Conservation (phyloP, 208 protist genomes). For the Acanthamoeba royreba region DNA sequence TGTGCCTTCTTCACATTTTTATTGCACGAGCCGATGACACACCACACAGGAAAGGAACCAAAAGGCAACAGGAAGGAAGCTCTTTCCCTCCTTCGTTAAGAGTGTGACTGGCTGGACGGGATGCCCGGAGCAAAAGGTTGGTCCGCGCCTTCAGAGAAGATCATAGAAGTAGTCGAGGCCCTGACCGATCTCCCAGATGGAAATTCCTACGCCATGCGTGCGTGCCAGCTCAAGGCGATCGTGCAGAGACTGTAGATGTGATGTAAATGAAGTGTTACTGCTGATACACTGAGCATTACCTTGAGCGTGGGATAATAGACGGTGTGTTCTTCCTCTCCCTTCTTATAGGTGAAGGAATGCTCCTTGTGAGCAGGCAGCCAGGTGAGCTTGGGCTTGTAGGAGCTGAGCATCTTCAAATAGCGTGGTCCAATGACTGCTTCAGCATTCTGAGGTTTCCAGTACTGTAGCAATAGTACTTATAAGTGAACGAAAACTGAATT, state of each 20-base stretch:
- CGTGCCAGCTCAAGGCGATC: neutral
- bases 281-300: neutral
- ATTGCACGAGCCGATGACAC: too few species aligned
- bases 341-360: neutral
- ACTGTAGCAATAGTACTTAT: constrained; percentile 10
- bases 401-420: constrained; percentile 7
- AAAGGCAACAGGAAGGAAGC: constrained; percentile 21
- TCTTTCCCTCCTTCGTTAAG: neutral
- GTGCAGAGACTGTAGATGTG: neutral
- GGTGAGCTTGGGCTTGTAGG: neutral
- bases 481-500: neutral
- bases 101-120: neutral
- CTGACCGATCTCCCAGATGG: constrained; percentile 46
- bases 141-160: neutral
- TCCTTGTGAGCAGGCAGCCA: neutral
- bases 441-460: neutral
- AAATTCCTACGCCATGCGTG: neutral
- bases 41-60: too few species aligned
- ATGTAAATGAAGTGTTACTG: neutral
- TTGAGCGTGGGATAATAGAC: constrained; percentile 4
- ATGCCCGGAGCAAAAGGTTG: neutral
- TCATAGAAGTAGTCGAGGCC: constrained; percentile 52
- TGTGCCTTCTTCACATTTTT: too few species aligned
- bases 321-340: neutral
- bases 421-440: neutral